A percentile compares a stretch with the other conserved stretches of the same genome.
phyloP scores from a whole-genome alignment of 306 rosid species.

The Arachis hypogaea region DNA sequence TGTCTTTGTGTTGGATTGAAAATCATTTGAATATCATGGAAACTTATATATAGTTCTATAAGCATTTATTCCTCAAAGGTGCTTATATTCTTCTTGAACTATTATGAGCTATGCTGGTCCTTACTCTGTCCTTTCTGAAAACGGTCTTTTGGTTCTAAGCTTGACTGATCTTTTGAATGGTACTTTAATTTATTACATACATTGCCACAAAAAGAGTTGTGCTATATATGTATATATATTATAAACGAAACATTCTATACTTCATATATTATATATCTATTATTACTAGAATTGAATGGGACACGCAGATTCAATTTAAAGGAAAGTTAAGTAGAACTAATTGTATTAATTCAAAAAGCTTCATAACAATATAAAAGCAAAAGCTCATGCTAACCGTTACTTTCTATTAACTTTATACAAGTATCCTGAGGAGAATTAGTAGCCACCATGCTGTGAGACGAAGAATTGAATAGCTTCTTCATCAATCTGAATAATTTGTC shows the following conservation, averaged over 20 bases:
- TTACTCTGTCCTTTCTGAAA: constrained; percentile 12
- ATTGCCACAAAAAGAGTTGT: too few relatives aligned
- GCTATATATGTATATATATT: too few relatives aligned
- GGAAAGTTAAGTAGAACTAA: too few relatives aligned
- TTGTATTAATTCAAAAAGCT: too few relatives aligned
- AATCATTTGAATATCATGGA: constrained; percentile 28
- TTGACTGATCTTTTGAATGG: not conserved
- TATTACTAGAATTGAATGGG: too few relatives aligned
- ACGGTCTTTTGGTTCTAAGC: not conserved
- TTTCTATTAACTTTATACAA: not conserved
- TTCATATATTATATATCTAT: too few relatives aligned
- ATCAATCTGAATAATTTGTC: constrained; percentile 32
- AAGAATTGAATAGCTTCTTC: not conserved
- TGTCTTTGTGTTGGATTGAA: constrained; percentile 38
- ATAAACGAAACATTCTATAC: too few relatives aligned
- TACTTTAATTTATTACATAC: not conserved
- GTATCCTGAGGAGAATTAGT: constrained; percentile 4
- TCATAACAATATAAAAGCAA: too few relatives aligned
- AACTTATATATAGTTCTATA: constrained; percentile 50
- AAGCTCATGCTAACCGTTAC: too few relatives aligned
- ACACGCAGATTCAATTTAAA: too few relatives aligned
- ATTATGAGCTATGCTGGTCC: constrained; percentile 32
- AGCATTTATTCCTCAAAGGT: constrained; percentile 8
- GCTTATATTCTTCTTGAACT: constrained; percentile 5
- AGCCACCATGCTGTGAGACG: not conserved